Evolutionary conservation across 495 filamentous ascomycete species (phyloP).

Genomic region (Talaromyces ruber): DNA sequence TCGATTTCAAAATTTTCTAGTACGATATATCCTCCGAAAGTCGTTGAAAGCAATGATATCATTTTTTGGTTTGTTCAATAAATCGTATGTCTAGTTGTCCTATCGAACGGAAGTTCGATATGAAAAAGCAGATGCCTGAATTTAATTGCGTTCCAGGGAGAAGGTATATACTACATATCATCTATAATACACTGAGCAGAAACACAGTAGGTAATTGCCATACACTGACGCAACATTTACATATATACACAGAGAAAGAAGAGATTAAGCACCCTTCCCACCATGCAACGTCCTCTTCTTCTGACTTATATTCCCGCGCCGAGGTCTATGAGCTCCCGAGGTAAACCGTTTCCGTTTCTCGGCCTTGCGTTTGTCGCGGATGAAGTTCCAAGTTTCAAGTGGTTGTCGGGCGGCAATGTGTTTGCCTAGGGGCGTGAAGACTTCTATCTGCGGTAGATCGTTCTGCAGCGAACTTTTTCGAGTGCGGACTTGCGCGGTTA

Average conservation of each 20-base stretch:
- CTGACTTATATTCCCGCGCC: slow-evolving; percentile 18
- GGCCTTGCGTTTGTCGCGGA: slow-evolving; percentile 23
- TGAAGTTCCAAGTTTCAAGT: slow-evolving; percentile 60
- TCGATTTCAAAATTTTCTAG: neutral
- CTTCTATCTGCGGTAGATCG: slow-evolving; percentile 63
- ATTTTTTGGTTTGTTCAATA: neutral
- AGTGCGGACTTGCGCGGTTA: slow-evolving; percentile 70
- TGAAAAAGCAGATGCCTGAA: neutral
- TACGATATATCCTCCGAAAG: neutral
- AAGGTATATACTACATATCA: neutral
- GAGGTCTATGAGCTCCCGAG: slow-evolving; percentile 7
- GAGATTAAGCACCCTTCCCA: neutral
- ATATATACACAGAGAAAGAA: neutral
- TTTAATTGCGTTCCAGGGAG: too few species aligned
- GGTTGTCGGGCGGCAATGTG: slow-evolving; percentile 60
- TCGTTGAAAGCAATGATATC: neutral
- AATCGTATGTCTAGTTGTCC: neutral
- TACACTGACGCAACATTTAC: neutral
- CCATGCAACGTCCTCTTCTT: slow-evolving; percentile 13
- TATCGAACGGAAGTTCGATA: neutral
- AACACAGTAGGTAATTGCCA: neutral
- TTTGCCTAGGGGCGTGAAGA: slow-evolving; percentile 75
- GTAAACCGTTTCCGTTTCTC: slow-evolving; percentile 22
- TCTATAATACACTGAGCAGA: neutral
- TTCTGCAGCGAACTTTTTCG: slow-evolving; percentile 14